Percentiles rank a stretch among this genome's conserved stretches.
These are phyloP conservation scores for Globisporangium canariense DNA, from an alignment of 352 stramenopile species.

Conservation along the genomic window DNA sequence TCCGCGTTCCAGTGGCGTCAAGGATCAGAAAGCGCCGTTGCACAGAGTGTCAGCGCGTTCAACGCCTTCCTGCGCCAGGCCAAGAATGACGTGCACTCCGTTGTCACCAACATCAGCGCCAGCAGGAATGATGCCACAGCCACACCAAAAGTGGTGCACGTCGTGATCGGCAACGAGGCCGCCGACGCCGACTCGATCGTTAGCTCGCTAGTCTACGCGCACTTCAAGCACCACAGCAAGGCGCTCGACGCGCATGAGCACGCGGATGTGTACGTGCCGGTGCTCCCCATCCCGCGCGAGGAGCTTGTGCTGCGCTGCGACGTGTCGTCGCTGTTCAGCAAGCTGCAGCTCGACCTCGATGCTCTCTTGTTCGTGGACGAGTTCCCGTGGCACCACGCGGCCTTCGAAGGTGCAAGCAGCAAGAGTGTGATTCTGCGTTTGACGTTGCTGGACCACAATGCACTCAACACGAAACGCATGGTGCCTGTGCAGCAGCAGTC, in stretches of 20 bases:
- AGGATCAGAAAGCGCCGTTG: conserved; percentile 4
- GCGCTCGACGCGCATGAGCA: conserved; percentile 1
- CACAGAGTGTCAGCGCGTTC: conserved; percentile 7
- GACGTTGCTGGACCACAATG: conserved; percentile 78
- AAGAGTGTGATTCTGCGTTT: conserved; percentile 22
- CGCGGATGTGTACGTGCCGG: conserved; percentile 35
- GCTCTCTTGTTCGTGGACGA: conserved; percentile 76
- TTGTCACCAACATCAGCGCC: neutral
- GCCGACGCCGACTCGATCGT: conserved; percentile 83
- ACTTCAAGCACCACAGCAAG: conserved; percentile 26
- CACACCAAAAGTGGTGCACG: conserved; percentile 27
- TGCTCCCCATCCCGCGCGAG: conserved; percentile 59
- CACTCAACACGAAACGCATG: conserved; percentile 59
- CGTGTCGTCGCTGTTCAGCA: conserved; percentile 54
- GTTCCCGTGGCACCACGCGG: conserved; percentile 49
- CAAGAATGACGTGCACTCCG: conserved; percentile 7
- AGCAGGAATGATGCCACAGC: neutral
- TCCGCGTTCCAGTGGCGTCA: conserved; percentile 16
- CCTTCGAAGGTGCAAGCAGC: conserved; percentile 1
- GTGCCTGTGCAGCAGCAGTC: conserved; percentile 1
- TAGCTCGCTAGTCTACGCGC: conserved; percentile 70
- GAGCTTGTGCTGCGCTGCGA: conserved; percentile 69
- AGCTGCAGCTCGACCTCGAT: conserved; percentile 44
- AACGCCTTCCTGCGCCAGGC: conserved; percentile 27
- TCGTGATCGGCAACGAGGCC: conserved; percentile 78